Evolutionary conservation across 2,329 filamentous ascomycete genomes (phyloP).

Genomic region (Cercospora canescens): DNA sequence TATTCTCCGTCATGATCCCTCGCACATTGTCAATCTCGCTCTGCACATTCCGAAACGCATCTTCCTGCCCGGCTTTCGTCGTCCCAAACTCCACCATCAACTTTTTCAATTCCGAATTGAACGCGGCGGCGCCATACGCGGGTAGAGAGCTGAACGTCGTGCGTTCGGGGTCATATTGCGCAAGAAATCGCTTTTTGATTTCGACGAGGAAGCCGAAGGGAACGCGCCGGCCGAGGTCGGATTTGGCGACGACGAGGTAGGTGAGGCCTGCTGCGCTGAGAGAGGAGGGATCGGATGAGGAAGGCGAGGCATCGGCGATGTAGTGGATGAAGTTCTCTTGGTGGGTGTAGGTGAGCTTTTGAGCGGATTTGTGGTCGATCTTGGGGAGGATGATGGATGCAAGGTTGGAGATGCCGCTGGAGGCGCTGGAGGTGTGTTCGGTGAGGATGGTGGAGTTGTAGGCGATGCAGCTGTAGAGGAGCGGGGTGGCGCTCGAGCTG

Average conservation of each 20-base stretch:
- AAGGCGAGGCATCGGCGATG: conserved; percentile 68
- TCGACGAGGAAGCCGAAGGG: conserved; percentile 91
- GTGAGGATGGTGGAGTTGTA: conserved; percentile 89
- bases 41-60: conserved; percentile 81
- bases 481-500: conserved; percentile 37
- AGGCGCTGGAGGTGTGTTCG: conserved; percentile 86
- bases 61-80: conserved; percentile 70
- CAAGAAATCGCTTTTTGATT: conserved; percentile 83
- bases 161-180: conserved; percentile 62
- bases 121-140: conserved; percentile 85
- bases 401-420: conserved; percentile 79
- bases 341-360: conserved; percentile 88
- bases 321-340: conserved; percentile 93
- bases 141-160: conserved; percentile 78
- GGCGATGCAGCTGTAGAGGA: conserved; percentile 75
- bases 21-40: conserved; percentile 89
- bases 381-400: conserved; percentile 94
- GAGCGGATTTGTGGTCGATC: conserved; percentile 74
- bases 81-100: conserved; percentile 85
- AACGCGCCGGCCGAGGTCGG: conserved; percentile 78
- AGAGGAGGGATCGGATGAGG: conserved; percentile 31
- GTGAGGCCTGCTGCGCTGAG: conserved; percentile 71
- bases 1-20: conserved; percentile 93
- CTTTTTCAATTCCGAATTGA: conserved; percentile 75
- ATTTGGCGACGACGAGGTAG: conserved; percentile 85